These are phyloP conservation scores for Pythium coloratum DNA, from an alignment of 352 stramenopile genomes.

Conservation along the genomic window DNA sequence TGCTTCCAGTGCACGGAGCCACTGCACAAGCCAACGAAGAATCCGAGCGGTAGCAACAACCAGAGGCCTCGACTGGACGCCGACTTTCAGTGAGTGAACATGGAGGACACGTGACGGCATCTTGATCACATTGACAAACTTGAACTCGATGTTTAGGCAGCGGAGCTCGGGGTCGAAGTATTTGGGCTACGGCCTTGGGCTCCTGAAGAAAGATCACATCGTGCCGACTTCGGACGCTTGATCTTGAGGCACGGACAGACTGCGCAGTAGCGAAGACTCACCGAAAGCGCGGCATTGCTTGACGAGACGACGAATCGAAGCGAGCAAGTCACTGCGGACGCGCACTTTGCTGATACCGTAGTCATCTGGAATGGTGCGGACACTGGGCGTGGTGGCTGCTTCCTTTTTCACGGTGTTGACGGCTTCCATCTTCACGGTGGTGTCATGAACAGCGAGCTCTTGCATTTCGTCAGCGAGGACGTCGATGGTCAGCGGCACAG, in stretches of 20 bases:
- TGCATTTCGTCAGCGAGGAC: neutral
- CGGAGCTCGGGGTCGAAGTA: slow-evolving; percentile 64
- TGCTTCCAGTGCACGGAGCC: slow-evolving; percentile 53
- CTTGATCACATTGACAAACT: neutral
- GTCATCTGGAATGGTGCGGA: slow-evolving; percentile 29
- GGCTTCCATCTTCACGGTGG: neutral
- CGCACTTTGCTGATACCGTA: slow-evolving; percentile 53
- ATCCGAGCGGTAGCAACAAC: slow-evolving; percentile 8
- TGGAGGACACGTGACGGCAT: neutral
- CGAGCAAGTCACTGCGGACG: slow-evolving; percentile 48
- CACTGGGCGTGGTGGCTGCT: neutral
- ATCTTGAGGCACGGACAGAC: neutral
- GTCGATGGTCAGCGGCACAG: neutral
- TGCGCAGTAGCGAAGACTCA: neutral
- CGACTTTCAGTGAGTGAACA: slow-evolving; percentile 4
- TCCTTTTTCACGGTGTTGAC: neutral
- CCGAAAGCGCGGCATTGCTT: slow-evolving; percentile 39
- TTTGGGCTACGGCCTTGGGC: slow-evolving; percentile 64
- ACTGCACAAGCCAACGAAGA: neutral
- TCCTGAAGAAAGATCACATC: slow-evolving; percentile 80
- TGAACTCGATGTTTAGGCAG: slow-evolving; percentile 30
- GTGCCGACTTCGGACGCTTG: slow-evolving; percentile 36
- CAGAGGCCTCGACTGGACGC: slow-evolving; percentile 23
- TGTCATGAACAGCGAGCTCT: neutral
- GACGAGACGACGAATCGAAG: slow-evolving; percentile 45